Evolutionary conservation across 2,329 filamentous ascomycete genomes (phyloP), one percentile per base, ranked within the genome.

Genomic region (Eutypella sp.): DNA sequence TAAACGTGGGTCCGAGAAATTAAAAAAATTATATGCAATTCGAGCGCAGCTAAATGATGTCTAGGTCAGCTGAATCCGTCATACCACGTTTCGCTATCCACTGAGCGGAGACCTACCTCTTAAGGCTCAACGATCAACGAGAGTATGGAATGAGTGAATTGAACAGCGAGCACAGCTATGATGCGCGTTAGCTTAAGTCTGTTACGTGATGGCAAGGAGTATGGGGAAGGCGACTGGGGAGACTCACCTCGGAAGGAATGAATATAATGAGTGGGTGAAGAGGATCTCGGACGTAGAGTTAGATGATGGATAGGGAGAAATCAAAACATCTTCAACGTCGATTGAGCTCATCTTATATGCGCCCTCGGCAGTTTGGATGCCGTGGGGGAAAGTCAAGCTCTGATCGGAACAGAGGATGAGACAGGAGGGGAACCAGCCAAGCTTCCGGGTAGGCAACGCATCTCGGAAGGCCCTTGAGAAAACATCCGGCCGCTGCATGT

Each of bases 161-260:
- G 62, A 70, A 71, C 64, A 68, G 64, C 60, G 72, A 74, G 71
- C 71, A 72, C 71, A 74, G 71, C 72, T 74, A 51, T 49, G 46
- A 45, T 44, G 7, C 23, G 41, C 47, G 55, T 63, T 54, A 61
- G 58, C 19, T 45, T 27, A 46, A 40, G 33, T 34, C 16, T n/a
- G 6, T 33, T n/a, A 15, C 16, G 5, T 43, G 18, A 37, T 41
- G 13, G 44, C 13, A 41, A 40, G 43, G 39, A 24, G 22, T 23
- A 44, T 37, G 31, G 33, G 24, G 33, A 42, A 22, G 31, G 34
- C 23, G 38, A 22, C n/a, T n/a, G 44, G 36, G 22, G 23, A 38
- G 31, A 33, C 66, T 62, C 60, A 72, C 71, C 71, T 74, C 70
- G 69, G 65, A 65, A 69, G 59, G 63, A 72, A 68, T 64, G 68